Percentiles rank a stretch among this genome's conserved stretches.
These are phyloP conservation scores for Mucor mucedo DNA, from an alignment of 371 early-diverging fungal genomes.

Conservation along the genomic window DNA sequence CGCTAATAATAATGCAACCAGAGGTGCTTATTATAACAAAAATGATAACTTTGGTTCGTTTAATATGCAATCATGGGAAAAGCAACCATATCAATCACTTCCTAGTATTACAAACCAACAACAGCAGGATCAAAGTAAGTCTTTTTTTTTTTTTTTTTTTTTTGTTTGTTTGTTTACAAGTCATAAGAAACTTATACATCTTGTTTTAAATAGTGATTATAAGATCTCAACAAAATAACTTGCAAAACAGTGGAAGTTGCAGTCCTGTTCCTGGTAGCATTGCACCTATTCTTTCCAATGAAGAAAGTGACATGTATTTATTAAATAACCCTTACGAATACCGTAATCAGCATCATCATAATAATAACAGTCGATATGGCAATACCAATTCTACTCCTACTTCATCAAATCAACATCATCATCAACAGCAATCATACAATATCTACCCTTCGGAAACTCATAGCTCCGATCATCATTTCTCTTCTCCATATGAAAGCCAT, in stretches of 20 bases:
- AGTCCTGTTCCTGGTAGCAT: constrained; percentile 37
- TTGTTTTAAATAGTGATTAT: constrained; percentile 20
- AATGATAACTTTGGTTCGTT: constrained; percentile 11
- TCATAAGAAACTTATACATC: neutral
- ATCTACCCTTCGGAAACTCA: neutral
- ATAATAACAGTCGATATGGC: neutral
- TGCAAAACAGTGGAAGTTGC: constrained; percentile 37
- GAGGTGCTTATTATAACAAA: constrained; percentile 7
- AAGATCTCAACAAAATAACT: constrained; percentile 24
- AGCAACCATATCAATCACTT: constrained; percentile 23
- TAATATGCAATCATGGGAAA: constrained; percentile 24
- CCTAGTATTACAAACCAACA: constrained; percentile 30
- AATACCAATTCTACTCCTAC: neutral
- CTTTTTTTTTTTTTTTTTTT: constrained; percentile 6
- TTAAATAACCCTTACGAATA: constrained; percentile 26
- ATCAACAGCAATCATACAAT: neutral
- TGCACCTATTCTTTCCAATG: constrained; percentile 17
- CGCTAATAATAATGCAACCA: neutral
- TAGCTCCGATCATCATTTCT: neutral
- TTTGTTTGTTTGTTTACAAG: constrained; percentile 13
- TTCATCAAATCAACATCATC: neutral
- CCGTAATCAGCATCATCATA: neutral
- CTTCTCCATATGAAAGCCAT: constrained; percentile 10
- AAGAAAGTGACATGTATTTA: constrained; percentile 31
- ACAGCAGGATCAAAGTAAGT: constrained; percentile 24